Evolutionary conservation across 2,329 filamentous ascomycete genomes (phyloP).

Genomic region (Aspergillus thermomutatus): DNA sequence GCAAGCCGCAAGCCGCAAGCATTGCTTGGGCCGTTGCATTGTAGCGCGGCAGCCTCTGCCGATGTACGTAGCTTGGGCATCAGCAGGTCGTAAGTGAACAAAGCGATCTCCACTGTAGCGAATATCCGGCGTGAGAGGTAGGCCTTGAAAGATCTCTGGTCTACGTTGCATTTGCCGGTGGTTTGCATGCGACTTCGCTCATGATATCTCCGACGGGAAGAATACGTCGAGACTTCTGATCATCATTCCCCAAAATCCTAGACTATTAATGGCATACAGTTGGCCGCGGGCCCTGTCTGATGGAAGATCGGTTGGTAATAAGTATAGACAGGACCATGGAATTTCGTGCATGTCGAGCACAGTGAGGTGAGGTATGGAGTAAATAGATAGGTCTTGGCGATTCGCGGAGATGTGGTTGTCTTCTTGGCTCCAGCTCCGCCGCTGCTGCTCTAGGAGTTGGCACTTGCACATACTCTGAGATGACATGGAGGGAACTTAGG

Average conservation of each 20-base stretch:
- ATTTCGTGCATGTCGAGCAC: neutral
- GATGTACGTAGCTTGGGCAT: conserved; percentile 49
- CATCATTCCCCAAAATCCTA: conserved; percentile 44
- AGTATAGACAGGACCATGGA: neutral
- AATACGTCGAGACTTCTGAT: conserved; percentile 55
- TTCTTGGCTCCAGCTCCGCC: neutral
- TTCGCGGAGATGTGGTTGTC: neutral
- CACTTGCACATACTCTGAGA: neutral
- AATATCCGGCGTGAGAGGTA: conserved; percentile 58
- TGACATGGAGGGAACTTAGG: neutral
- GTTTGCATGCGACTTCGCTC: conserved; percentile 56
- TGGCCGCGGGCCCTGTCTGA: conserved; percentile 19
- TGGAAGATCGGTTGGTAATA: neutral
- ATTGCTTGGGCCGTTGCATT: conserved; percentile 47
- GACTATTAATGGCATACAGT: conserved; percentile 21
- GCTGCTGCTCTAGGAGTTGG: conserved; percentile 14
- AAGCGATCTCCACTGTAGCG: conserved; percentile 53
- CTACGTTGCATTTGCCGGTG: conserved; percentile 51
- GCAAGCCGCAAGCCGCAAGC: conserved; percentile 34
- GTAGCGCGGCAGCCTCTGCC: conserved; percentile 50
- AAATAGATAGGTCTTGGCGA: neutral
- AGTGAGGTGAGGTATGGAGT: neutral
- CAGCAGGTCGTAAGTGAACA: conserved; percentile 49
- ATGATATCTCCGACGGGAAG: conserved; percentile 46
- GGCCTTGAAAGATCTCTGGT: conserved; percentile 62